Evolutionary conservation across 805 yeast genomes (phyloP).

Genomic region (Candida namnaoensis): DNA sequence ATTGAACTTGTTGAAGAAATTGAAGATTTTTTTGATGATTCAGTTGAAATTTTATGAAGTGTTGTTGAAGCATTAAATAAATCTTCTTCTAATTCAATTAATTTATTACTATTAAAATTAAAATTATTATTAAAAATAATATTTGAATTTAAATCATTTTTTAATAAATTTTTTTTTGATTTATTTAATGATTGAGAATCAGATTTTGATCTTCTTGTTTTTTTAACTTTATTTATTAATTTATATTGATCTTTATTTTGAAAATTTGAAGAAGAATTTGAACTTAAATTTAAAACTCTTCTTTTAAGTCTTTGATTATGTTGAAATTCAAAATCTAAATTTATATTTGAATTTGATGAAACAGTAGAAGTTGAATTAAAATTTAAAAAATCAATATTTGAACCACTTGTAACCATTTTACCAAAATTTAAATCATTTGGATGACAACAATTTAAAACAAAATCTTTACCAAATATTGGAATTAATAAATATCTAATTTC

Average conservation of each 20-base stretch:
- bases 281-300: no score
- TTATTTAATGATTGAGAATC: neutral
- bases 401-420: constrained; percentile 5
- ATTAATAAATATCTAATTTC: constrained; percentile 66
- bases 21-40: no score
- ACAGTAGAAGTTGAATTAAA: constrained; percentile 9
- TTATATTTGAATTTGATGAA: constrained; percentile 3
- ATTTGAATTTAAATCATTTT: no score
- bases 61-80: neutral
- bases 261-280: neutral
- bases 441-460: constrained; percentile 28
- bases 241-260: neutral
- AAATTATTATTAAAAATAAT: no score
- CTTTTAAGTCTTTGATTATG: no score
- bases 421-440: constrained; percentile 15
- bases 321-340: no score
- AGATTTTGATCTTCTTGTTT: neutral
- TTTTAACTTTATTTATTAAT: neutral
- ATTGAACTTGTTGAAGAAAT: no score
- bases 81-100: neutral
- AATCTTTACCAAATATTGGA: constrained; percentile 71
- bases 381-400: neutral
- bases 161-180: no score
- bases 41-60: neutral
- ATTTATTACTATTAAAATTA: no score